Conservation (phyloP, 176 grass and related monocot genomes). For the Eleusine coracana region DNA sequence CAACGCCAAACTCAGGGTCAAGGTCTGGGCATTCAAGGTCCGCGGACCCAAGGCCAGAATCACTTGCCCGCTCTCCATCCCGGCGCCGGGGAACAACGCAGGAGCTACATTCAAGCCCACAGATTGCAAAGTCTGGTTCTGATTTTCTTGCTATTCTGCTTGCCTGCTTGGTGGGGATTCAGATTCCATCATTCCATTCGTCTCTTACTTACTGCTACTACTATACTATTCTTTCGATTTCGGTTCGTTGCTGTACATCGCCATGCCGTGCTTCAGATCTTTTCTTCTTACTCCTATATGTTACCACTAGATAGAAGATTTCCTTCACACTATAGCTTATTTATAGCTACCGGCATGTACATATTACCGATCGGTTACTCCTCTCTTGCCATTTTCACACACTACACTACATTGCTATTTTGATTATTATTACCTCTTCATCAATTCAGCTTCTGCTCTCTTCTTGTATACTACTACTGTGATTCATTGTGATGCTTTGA, state of each 20-base stretch:
- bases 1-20: slow-evolving; percentile 48
- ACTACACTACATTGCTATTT: background rate
- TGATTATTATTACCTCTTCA: background rate
- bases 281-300: no score
- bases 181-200: no score
- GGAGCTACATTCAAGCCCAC: slow-evolving; percentile 11
- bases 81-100: background rate
- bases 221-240: background rate
- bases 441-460: background rate
- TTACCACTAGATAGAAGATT: no score
- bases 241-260: slow-evolving; percentile 2
- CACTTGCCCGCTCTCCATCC: slow-evolving; percentile 45
- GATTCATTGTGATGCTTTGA: background rate
- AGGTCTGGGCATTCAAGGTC: slow-evolving; percentile 55
- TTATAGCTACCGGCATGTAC: background rate
- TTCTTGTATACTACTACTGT: background rate
- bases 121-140: slow-evolving; percentile 55
- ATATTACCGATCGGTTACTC: background rate
- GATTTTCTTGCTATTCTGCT: background rate
- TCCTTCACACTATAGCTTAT: no score
- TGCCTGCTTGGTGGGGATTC: background rate
- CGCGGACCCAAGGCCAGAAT: background rate
- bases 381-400: background rate
- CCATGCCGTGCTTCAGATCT: background rate
- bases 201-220: no score